Percentiles rank a stretch among this genome's conserved stretches.
phyloP scores from a whole-genome alignment of 2,329 filamentous ascomycete species.

The Botrytis cinerea region DNA sequence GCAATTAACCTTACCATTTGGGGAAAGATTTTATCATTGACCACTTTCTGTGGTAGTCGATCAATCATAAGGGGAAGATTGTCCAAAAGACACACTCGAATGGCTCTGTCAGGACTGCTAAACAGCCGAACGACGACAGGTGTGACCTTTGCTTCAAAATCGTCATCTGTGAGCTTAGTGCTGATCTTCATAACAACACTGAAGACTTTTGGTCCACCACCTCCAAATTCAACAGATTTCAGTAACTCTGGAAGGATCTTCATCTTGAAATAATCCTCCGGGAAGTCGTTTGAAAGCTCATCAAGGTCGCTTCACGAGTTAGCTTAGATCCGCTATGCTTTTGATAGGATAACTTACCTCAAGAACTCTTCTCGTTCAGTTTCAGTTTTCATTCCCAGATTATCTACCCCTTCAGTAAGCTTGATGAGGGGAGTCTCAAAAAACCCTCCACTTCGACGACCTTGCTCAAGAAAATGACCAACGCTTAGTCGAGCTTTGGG shows the following conservation, averaged over 20 bases:
- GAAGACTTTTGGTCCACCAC: conserved; percentile 90
- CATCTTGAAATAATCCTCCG: conserved; percentile 97
- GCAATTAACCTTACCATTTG: conserved; percentile 66
- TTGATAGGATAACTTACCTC: conserved; percentile 50
- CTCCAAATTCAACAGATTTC: conserved; percentile 99
- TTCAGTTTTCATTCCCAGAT: conserved; percentile 82
- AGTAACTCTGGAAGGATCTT: conserved; percentile 92
- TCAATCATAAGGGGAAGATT: conserved; percentile 91
- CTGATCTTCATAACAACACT: conserved; percentile 87
- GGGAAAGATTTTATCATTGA: conserved; percentile 96
- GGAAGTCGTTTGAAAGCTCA: conserved; percentile 86
- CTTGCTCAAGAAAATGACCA: conserved; percentile 86
- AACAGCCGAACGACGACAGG: conserved; percentile 88
- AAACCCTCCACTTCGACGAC: conserved; percentile 77
- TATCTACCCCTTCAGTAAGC: conserved; percentile 89
- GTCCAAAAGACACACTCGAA: conserved; percentile 87
- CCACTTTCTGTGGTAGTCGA: conserved; percentile 79
- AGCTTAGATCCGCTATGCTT: conserved; percentile 9
- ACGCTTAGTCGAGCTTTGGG: conserved; percentile 86
- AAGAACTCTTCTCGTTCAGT: conserved; percentile 83
- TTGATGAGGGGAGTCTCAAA: conserved; percentile 93
- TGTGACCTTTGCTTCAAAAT: conserved; percentile 81
- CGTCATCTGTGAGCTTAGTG: conserved; percentile 81
- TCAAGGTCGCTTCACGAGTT: conserved; percentile 65
- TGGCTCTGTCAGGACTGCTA: conserved; percentile 84